A percentile compares a stretch with the other conserved stretches of the same genome.
Conservation (phyloP, 1,139 yeast species). For the Saccharomyces pastorianus region DNA sequence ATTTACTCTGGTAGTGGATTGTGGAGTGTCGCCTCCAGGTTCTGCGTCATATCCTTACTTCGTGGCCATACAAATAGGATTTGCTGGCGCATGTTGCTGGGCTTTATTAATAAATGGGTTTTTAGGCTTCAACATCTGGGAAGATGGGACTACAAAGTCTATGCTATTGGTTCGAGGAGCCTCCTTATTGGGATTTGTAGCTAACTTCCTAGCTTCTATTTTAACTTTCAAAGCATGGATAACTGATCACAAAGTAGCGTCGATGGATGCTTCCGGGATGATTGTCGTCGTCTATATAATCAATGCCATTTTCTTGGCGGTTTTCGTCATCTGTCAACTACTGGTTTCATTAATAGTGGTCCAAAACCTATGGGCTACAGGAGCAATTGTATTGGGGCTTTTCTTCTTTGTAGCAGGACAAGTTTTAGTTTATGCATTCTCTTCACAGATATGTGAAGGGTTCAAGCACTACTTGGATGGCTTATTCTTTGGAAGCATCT, state of each 20-base stretch:
- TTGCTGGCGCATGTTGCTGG: constrained; percentile 64
- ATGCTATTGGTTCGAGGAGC: constrained; percentile 48
- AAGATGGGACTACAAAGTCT: constrained; percentile 72
- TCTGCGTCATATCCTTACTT: constrained; percentile 67
- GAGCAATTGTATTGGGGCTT: constrained; percentile 62
- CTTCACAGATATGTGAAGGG: constrained; percentile 54
- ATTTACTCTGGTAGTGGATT: constrained; percentile 68
- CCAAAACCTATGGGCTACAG: constrained; percentile 79
- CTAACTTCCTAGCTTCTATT: constrained; percentile 59
- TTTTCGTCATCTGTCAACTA: constrained; percentile 64
- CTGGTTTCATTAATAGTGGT: constrained; percentile 60
- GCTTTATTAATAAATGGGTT: constrained; percentile 66
- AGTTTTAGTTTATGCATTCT: constrained; percentile 60
- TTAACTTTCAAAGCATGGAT: constrained; percentile 70
- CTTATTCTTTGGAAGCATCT: constrained; percentile 69
- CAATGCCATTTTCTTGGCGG: constrained; percentile 56
- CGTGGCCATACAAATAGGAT: constrained; percentile 75
- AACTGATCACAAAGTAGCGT: constrained; percentile 24
- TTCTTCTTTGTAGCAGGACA: constrained; percentile 80
- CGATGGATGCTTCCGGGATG: constrained; percentile 49
- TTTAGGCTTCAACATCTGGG: constrained; percentile 84
- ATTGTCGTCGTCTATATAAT: constrained; percentile 63
- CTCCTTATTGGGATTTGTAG: constrained; percentile 45
- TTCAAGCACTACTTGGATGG: constrained; percentile 88
- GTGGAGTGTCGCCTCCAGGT: constrained; percentile 89